A percentile compares a stretch with the other conserved stretches of the same genome.
Conservation (phyloP, 768 basidiomycete species). For the Sporobolomyces phaffii region DNA sequence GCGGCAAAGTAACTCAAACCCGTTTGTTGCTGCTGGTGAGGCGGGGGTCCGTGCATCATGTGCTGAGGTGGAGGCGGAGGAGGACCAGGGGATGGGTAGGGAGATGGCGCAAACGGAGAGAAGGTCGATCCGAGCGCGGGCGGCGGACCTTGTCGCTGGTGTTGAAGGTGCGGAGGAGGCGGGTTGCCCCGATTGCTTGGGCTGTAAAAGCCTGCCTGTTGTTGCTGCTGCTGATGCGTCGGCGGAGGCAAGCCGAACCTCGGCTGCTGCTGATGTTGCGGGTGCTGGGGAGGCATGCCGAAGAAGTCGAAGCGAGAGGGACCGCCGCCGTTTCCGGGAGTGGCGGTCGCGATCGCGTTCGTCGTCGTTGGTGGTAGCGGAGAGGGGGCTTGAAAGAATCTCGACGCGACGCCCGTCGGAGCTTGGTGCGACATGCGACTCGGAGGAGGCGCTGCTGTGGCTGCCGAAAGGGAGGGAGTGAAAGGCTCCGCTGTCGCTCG, state of each 20-base stretch:
- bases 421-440: not conserved
- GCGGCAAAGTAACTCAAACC: slow-evolving; percentile 14
- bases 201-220: slow-evolving; percentile 3
- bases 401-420: slow-evolving; percentile 20
- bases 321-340: not conserved
- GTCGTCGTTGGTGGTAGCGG: slow-evolving; percentile 27
- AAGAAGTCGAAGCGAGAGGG: slow-evolving; percentile 26
- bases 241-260: slow-evolving; percentile 17
- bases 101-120: slow-evolving; percentile 6
- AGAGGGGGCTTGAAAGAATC: slow-evolving; percentile 28
- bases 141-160: not conserved
- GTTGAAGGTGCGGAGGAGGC: not conserved
- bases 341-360: slow-evolving; percentile 2
- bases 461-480: not conserved
- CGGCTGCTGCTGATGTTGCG: not conserved
- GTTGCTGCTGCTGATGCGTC: not conserved
- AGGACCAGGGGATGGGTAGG: slow-evolving; percentile 4
- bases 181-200: not conserved
- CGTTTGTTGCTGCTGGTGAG: not conserved
- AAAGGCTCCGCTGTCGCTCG: slow-evolving; percentile 29
- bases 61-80: slow-evolving; percentile 3
- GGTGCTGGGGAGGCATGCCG: slow-evolving; percentile 4
- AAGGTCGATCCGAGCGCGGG: slow-evolving; percentile 5
- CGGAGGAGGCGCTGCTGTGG: not conserved
- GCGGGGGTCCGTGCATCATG: not conserved